phyloP scores from a whole-genome alignment of 2,329 filamentous ascomycete species.

The Hypoxylon sp. region DNA sequence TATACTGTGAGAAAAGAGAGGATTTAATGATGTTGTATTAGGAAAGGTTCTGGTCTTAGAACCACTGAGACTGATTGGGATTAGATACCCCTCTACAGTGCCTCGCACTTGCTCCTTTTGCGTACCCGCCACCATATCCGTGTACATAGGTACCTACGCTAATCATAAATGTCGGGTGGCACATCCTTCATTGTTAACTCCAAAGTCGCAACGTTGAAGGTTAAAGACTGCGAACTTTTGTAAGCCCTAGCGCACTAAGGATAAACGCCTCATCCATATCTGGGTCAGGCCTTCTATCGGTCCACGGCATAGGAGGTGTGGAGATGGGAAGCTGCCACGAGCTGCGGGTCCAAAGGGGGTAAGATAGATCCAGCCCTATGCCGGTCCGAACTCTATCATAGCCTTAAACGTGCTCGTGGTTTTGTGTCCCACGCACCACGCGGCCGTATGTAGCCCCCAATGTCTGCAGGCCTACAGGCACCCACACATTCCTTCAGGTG shows the following conservation, averaged over 20 bases:
- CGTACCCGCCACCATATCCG: too few relatives aligned
- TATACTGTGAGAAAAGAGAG: too few relatives aligned
- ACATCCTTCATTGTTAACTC: too few relatives aligned
- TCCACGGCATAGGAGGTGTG: slow-evolving; percentile 6
- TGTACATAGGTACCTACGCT: too few relatives aligned
- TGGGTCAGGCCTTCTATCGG: slow-evolving; percentile 1
- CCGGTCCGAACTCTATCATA: background rate
- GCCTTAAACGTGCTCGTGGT: background rate
- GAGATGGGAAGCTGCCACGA: slow-evolving; percentile 14
- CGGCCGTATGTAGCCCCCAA: slow-evolving; percentile 6
- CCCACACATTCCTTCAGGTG: background rate
- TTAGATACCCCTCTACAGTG: too few relatives aligned
- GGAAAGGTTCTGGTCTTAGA: too few relatives aligned
- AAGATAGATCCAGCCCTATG: slow-evolving; percentile 19
- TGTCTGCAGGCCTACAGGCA: background rate
- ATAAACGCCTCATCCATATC: background rate
- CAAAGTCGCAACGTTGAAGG: too few relatives aligned
- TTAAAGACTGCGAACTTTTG: background rate
- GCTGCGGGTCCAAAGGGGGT: slow-evolving; percentile 7
- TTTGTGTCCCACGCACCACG: background rate
- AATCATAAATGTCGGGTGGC: too few relatives aligned
- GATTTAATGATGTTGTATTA: too few relatives aligned
- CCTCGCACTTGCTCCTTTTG: too few relatives aligned
- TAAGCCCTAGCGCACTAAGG: background rate
- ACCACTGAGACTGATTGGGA: too few relatives aligned